phyloP scores from a whole-genome alignment of 345 rosid genomes.

The Acer negundo region DNA sequence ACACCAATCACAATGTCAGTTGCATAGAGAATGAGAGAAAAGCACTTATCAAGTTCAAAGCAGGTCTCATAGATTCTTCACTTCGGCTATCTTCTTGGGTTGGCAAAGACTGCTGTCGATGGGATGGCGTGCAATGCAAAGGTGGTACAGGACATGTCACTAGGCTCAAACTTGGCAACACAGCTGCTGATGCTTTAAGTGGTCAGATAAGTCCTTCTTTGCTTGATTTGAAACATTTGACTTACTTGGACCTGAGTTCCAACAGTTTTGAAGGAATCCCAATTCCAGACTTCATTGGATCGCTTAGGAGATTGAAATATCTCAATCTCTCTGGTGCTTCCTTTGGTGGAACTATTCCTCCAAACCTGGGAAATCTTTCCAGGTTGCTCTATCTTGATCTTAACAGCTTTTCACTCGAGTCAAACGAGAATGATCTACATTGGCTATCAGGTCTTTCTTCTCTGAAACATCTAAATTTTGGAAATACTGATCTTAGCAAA shows the following conservation, averaged over 20 bases:
- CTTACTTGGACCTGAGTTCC: conserved; percentile 31
- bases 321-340: conserved; percentile 33
- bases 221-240: conserved; percentile 14
- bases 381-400: conserved; percentile 28
- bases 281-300: conserved; percentile 32
- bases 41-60: conserved; percentile 30
- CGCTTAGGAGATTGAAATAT: conserved; percentile 18
- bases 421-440: not conserved
- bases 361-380: conserved; percentile 29
- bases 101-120: conserved; percentile 50
- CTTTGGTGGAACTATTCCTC: conserved; percentile 25
- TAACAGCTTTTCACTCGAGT: not conserved
- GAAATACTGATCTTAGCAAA: conserved; percentile 21
- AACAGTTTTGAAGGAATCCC: conserved; percentile 27
- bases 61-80: conserved; percentile 31
- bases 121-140: conserved; percentile 44
- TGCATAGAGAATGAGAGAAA: conserved; percentile 26
- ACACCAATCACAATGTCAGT: not conserved
- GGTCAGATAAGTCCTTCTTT: conserved; percentile 34
- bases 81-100: conserved; percentile 47
- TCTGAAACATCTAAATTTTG: conserved; percentile 17
- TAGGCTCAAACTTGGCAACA: conserved; percentile 32
- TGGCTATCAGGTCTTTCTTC: conserved; percentile 25
- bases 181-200: not conserved
- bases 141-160: conserved; percentile 31